phyloP scores from a whole-genome alignment of 805 yeast species.

The Sugiyamaella floridensis region DNA sequence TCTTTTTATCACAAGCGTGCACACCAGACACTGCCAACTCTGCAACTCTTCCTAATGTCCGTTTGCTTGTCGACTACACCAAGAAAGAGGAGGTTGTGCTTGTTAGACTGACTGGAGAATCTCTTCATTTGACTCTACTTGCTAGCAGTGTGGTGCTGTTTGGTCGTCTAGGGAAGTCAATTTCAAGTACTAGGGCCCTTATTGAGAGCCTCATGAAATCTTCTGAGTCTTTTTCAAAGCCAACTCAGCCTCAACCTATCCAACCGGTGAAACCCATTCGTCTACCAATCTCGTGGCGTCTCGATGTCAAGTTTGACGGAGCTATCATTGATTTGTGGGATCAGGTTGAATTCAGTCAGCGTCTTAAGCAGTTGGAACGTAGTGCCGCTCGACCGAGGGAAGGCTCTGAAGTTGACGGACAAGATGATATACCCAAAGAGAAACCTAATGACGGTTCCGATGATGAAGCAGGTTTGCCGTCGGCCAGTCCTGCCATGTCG shows the following conservation, averaged over 20 bases:
- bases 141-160: constrained; percentile 32
- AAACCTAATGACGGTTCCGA: neutral
- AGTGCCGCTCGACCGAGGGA: constrained; percentile 1
- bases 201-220: neutral
- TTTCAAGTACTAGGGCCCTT: constrained; percentile 14
- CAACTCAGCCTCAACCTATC: neutral
- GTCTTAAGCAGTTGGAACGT: neutral
- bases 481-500: constrained; percentile 31
- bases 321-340: constrained; percentile 24
- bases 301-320: constrained; percentile 20
- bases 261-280: constrained; percentile 8
- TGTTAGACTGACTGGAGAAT: constrained; percentile 22
- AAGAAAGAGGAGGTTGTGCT: constrained; percentile 4
- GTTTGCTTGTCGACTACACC: constrained; percentile 11
- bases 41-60: constrained; percentile 25
- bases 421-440: neutral
- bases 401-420: neutral
- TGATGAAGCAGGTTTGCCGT: neutral
- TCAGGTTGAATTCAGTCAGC: constrained; percentile 12
- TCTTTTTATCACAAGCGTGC: constrained; percentile 1
- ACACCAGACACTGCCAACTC: constrained; percentile 19
- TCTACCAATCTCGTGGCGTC: constrained; percentile 16
- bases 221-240: neutral
- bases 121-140: constrained; percentile 21
- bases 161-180: constrained; percentile 45